Base-by-base conservation (phyloP, 2,329 filamentous ascomycete species). In the Paramyrothecium sp. region DNA sequence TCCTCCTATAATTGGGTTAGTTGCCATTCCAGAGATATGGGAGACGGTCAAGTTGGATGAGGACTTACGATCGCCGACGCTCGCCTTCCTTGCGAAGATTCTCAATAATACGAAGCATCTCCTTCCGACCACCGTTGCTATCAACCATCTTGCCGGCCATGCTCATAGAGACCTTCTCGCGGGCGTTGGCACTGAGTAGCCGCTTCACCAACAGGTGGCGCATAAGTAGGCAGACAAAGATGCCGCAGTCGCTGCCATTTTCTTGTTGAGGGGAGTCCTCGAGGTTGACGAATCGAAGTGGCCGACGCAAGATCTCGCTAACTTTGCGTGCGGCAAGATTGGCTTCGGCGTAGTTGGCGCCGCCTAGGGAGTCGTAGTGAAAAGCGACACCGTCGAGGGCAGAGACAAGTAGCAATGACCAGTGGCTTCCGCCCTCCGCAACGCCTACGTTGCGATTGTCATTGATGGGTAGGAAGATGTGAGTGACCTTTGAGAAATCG, bases 161-260 rank as follows among this genome's bases (percentile, higher is more conserved):
- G 68, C 90, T 95, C 95, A 99, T 98, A 60, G 88, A 93, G 13
- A 98, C 89, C 76, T 96, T 97, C 72, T 94, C 87, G 60, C 86
- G 85, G 3, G 90, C 88, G 68, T 92, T 89, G 10, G 91, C 92
- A 63, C 83, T 85, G 57, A 99, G 78, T 22, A 99, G 80, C 57
- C 91, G 82, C 74, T 92, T 93, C 53, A 97, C 80, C 19, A 99
- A 82, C n/a, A 99, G 77, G 75, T 97, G 90, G 52, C 92, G 87
- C 93, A 99, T 99, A 60, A 94, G 83, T 63, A 98, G 84, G 73
- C 95, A 98, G 3, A 99, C 95, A 72, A 93, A 98, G 1, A 99
- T 91, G 19, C 95, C 95, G 66, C 95, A 99, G 74, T 99, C 95
- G 69, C 86, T 94, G 23, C 90, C 87, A 64, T 98, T 98, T 65